These are phyloP conservation scores for Kurtzmaniella quercitrusa DNA, from an alignment of 1,139 yeast genomes.

Conservation along the genomic window DNA sequence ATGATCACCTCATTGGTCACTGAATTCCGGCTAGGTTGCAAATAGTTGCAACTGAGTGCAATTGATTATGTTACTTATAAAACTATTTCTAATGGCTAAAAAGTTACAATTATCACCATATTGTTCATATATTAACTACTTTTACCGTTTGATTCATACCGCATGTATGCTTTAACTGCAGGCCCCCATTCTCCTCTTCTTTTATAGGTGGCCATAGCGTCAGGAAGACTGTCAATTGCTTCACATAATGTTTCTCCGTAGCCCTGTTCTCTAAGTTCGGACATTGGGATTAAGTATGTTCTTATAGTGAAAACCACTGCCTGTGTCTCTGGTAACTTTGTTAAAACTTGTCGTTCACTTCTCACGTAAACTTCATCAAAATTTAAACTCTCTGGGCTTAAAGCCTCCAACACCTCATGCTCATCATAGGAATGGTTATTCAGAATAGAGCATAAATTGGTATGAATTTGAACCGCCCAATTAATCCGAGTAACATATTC, in stretches of 20 bases:
- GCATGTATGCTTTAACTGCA: conserved; percentile 44
- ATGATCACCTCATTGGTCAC: too few relatives aligned
- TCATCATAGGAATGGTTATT: conserved; percentile 33
- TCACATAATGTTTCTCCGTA: conserved; percentile 40
- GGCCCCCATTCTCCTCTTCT: conserved; percentile 61
- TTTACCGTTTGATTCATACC: not conserved
- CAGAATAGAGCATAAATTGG: conserved; percentile 22
- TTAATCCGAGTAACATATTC: conserved; percentile 39
- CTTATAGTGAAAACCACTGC: conserved; percentile 39
- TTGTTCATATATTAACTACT: not conserved
- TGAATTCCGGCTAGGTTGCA: too few relatives aligned
- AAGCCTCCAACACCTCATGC: conserved; percentile 16
- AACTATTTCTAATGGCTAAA: too few relatives aligned
- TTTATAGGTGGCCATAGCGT: conserved; percentile 55
- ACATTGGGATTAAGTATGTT: conserved; percentile 37
- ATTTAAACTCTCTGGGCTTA: conserved; percentile 27
- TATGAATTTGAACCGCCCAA: conserved; percentile 39
- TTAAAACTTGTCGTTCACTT: conserved; percentile 37
- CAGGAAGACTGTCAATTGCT: conserved; percentile 61
- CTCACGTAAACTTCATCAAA: conserved; percentile 34
- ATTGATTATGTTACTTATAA: too few relatives aligned
- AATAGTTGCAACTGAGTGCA: too few relatives aligned
- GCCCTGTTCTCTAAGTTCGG: conserved; percentile 32
- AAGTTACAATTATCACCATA: too few relatives aligned
- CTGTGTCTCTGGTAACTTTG: conserved; percentile 34